Conservation (phyloP, 352 stramenopile genomes). For the Phytophthora constricta region DNA sequence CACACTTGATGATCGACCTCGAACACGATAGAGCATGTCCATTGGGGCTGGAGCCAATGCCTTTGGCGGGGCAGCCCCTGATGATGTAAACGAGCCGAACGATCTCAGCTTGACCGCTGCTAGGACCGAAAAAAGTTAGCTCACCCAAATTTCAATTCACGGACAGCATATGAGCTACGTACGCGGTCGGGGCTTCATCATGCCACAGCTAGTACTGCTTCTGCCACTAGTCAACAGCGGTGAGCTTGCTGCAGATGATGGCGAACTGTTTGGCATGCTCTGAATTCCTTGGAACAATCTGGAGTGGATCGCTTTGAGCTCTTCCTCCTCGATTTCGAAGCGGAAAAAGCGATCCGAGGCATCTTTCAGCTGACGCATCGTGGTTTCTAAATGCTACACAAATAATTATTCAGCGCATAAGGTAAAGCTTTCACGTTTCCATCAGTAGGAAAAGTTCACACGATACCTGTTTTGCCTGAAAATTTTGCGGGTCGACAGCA, state of each 20-base stretch:
- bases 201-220: slow-evolving; percentile 1
- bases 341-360: slow-evolving; percentile 90
- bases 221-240: slow-evolving; percentile 16
- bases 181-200: slow-evolving; percentile 37
- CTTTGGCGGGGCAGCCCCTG: slow-evolving; percentile 3
- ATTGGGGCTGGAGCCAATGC: slow-evolving; percentile 25
- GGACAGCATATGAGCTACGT: slow-evolving; percentile 13
- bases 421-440: background rate
- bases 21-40: slow-evolving; percentile 73
- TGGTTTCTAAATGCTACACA: slow-evolving; percentile 67
- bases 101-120: slow-evolving; percentile 33
- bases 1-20: slow-evolving; percentile 50
- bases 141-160: background rate
- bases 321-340: slow-evolving; percentile 95
- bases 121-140: slow-evolving; percentile 16
- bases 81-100: slow-evolving; percentile 35
- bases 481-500: slow-evolving; percentile 29
- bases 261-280: slow-evolving; percentile 14
- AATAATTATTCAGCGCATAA: background rate
- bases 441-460: slow-evolving; percentile 1
- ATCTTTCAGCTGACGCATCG: slow-evolving; percentile 74
- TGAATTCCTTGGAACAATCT: slow-evolving; percentile 52
- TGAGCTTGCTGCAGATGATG: slow-evolving; percentile 17
- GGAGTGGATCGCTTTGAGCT: slow-evolving; percentile 80
- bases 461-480: slow-evolving; percentile 42